Percentiles rank a stretch among this genome's conserved stretches.
Conservation (phyloP, 768 basidiomycete genomes). For the Epithele typhae region DNA sequence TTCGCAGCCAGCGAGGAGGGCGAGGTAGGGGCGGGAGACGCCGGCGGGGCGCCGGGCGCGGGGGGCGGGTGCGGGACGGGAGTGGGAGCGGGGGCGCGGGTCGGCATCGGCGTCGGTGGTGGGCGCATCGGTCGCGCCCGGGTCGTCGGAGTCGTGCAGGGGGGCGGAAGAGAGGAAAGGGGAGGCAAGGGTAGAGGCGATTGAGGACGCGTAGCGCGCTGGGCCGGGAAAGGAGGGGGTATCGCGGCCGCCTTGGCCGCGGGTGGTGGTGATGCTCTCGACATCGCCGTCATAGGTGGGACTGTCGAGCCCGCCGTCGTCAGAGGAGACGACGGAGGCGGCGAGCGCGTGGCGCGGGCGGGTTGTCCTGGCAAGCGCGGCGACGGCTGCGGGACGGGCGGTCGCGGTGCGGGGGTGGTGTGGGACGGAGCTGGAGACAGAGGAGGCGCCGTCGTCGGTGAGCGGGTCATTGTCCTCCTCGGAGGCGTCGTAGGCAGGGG, state of each 20-base stretch:
- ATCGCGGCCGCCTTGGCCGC: constrained; percentile 29
- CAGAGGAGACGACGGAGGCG: constrained; percentile 47
- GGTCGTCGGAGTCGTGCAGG: constrained; percentile 10
- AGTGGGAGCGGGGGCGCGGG: constrained; percentile 2
- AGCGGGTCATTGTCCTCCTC: constrained; percentile 88
- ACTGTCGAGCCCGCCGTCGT: constrained; percentile 75
- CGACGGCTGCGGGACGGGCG: constrained; percentile 1
- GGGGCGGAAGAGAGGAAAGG: constrained; percentile 9
- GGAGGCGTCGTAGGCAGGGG: constrained; percentile 44
- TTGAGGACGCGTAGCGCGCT: constrained; percentile 21
- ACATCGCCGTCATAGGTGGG: constrained; percentile 91
- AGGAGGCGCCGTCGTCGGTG: constrained; percentile 65
- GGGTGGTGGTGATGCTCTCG: constrained; percentile 69
- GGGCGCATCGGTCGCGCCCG: constrained; percentile 7
- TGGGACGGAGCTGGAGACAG: constrained; percentile 33
- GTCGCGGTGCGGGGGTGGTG: constrained; percentile 15
- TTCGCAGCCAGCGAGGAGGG: constrained; percentile 12
- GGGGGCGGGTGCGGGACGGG: not conserved
- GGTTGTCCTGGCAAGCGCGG: constrained; percentile 1
- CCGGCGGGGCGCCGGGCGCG: constrained; percentile 1
- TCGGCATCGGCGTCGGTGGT: no score
- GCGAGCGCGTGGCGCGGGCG: constrained; percentile 19
- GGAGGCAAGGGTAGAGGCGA: constrained; percentile 15
- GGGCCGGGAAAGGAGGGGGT: constrained; percentile 15
- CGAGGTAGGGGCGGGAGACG: not conserved